These are phyloP conservation scores for Cicer pinnatifidum DNA, from an alignment of 306 rosid species.

Conservation along the genomic window DNA sequence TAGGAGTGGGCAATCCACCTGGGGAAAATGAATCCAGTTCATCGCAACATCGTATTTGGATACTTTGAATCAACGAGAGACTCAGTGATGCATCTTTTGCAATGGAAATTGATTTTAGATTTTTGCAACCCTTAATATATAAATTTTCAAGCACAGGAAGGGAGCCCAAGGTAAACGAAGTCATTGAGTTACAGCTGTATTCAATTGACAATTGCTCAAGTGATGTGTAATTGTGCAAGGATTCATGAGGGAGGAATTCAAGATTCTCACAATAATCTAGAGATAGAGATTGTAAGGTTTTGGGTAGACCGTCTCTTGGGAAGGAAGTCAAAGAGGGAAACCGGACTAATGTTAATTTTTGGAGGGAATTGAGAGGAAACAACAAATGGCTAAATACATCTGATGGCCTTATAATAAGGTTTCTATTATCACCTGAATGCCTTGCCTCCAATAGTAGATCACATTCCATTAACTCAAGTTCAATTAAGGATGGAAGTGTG, in stretches of 20 bases:
- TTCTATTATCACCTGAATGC: background rate
- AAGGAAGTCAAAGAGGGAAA: slow-evolving; percentile 30
- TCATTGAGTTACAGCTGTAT: background rate
- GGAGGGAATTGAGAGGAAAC: background rate
- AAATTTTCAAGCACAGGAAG: slow-evolving; percentile 1
- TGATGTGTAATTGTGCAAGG: background rate
- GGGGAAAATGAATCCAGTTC: slow-evolving; percentile 4
- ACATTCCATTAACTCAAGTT: slow-evolving; percentile 1
- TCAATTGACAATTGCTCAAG: background rate
- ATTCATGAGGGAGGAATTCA: background rate
- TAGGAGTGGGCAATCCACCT: slow-evolving; percentile 17
- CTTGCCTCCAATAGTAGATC: background rate
- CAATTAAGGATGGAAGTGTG: slow-evolving; percentile 15
- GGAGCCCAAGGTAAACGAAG: background rate
- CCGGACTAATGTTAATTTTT: background rate
- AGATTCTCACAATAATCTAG: slow-evolving; percentile 8
- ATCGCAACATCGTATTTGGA: background rate
- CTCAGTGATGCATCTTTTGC: background rate
- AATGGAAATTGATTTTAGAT: background rate
- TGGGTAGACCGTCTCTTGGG: slow-evolving; percentile 36
- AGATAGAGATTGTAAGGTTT: background rate
- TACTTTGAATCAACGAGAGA: slow-evolving; percentile 1
- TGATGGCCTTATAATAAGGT: background rate
- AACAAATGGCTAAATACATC: background rate
- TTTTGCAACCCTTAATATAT: background rate